A percentile compares a stretch with the other conserved stretches of the same genome.
Evolutionary conservation across 1,284 basidiomycete genomes (phyloP).

Genomic region (Trametes sp.): DNA sequence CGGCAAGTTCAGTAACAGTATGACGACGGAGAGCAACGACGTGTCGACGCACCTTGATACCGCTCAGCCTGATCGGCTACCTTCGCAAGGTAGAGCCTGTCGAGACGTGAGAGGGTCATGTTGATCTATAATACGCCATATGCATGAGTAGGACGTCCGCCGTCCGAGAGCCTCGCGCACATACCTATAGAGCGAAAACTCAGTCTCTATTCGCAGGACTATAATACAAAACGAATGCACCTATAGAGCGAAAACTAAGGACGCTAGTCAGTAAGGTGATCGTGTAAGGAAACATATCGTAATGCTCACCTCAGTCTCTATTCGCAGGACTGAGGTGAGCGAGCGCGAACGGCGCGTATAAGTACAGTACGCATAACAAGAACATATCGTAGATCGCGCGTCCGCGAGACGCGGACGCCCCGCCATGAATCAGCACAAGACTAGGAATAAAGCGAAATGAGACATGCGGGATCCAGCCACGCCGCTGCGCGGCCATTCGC

Average conservation of each 20-base stretch:
- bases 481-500: no score
- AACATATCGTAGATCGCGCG: not conserved
- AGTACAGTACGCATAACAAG: not conserved
- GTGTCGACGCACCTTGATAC: constrained; percentile 57
- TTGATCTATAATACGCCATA: constrained; percentile 28
- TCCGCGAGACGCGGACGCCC: not conserved
- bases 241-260: not conserved
- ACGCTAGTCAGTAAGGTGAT: not conserved
- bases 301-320: constrained; percentile 2
- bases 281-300: not conserved
- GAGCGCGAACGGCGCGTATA: not conserved
- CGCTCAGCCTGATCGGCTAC: constrained; percentile 73
- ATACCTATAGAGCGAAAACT: not conserved
- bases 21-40: not conserved
- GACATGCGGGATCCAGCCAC: no score
- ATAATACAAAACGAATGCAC: not conserved
- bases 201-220: constrained; percentile 5
- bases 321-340: constrained; percentile 2
- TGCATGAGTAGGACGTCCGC: not conserved
- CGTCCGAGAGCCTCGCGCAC: no score
- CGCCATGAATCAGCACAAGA: not conserved
- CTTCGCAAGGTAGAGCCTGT: constrained; percentile 64
- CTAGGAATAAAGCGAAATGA: not conserved
- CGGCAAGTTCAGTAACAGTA: not conserved
- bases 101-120: constrained; percentile 40